Percentiles rank a stretch among this genome's conserved stretches.
These are phyloP conservation scores for Daldinia eschscholtzii DNA, from an alignment of 2,329 filamentous ascomycete genomes.

Conservation along the genomic window DNA sequence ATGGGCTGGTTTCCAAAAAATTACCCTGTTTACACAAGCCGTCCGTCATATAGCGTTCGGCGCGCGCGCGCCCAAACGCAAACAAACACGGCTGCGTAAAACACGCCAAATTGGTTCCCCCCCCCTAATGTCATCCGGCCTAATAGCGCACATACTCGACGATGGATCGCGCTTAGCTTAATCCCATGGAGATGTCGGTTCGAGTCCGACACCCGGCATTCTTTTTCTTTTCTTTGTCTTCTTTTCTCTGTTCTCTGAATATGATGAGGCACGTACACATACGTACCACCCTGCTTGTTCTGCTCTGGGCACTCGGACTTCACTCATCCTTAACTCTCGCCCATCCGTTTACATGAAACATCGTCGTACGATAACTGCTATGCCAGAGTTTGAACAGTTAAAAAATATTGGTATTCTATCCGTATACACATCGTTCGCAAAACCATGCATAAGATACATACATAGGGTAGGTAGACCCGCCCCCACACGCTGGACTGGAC, in stretches of 20 bases:
- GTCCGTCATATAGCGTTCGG: too few species aligned
- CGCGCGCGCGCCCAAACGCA: too few species aligned
- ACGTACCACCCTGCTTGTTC: too few species aligned
- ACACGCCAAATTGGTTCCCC: too few species aligned
- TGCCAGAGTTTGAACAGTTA: constrained; percentile 21
- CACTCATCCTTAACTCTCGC: too few species aligned
- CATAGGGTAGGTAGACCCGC: neutral
- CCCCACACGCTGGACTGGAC: constrained; percentile 23
- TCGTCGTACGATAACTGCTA: too few species aligned
- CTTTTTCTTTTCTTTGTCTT: neutral
- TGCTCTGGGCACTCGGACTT: too few species aligned
- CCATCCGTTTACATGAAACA: too few species aligned
- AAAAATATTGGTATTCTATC: constrained; percentile 41
- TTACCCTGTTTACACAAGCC: too few species aligned
- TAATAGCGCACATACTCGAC: neutral
- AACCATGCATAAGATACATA: constrained; percentile 48
- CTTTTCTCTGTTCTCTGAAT: neutral
- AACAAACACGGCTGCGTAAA: too few species aligned
- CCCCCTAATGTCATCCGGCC: too few species aligned
- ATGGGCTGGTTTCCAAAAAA: neutral
- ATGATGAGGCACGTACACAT: too few species aligned
- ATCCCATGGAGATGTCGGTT: neutral
- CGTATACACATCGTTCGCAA: constrained; percentile 47
- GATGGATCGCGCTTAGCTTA: neutral
- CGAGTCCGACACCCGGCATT: neutral